Evolutionary conservation across 768 basidiomycete species (phyloP), one percentile per base, ranked within the genome.

Genomic region (Termitomyces sp.): DNA sequence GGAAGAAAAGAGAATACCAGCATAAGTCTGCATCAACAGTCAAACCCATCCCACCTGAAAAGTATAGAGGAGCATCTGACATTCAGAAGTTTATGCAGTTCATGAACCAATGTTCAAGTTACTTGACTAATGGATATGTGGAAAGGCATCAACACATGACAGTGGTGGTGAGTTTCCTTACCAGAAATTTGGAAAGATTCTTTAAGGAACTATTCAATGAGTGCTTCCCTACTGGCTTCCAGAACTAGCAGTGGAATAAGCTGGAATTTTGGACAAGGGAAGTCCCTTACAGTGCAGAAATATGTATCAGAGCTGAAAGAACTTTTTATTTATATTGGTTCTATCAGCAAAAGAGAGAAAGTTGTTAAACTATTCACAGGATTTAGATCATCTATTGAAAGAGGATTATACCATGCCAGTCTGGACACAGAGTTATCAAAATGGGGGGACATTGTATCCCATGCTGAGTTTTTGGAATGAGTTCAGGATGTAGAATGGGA

Each of bases 191-290:
- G 0, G 31, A 52, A 2, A 10, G 19, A 11, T 52, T 52, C 15
- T 52, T 42, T 10, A 42, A 52, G 8, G 26, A 41, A 52, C 9
- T 52, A 15, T 52, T 52, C 8, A 52, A 52, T 14, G 17, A 38
- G 7, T 52, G 50, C 6, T 52, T 51, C 6, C 50, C 23, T 0
- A 15, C 2, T 0, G 38, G 41, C 10, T 51, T 51, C 6, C 6
- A 8, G 1, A 51, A 51, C 8, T 1, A 10, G 3, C 23, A 51
- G 26, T 15, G 2, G 0, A 50, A 64, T 2, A 61, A 62, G 28
- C 57, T 75, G 3, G 30, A 30, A 56, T 0, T 63, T 57, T 17
- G 46, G 48, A 0, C 73, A 76, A 49, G 60, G 60, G 0, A 47
- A 61, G 21, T 56, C 57, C 1, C 14, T 35, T 3, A n/a, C 48